phyloP scores from a whole-genome alignment of 257 asterid genomes.

The Petunia secreta region DNA sequence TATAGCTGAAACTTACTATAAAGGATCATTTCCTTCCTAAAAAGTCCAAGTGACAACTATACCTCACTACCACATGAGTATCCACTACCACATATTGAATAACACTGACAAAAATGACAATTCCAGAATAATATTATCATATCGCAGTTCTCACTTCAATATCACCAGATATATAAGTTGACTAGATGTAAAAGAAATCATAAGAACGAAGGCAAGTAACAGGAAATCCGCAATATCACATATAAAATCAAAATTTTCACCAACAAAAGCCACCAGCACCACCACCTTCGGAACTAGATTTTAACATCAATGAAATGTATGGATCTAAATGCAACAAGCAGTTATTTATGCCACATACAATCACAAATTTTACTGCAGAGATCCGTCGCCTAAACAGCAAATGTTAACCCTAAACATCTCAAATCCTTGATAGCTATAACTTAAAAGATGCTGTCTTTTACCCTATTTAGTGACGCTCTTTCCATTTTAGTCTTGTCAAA shows the following conservation, averaged over 20 bases:
- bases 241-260: neutral
- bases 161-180: neutral
- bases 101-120: neutral
- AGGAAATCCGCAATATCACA: neutral
- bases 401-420: neutral
- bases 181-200: neutral
- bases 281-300: neutral
- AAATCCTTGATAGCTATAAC: neutral
- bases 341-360: neutral
- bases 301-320: neutral
- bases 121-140: neutral
- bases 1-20: neutral
- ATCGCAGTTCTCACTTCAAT: neutral
- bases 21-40: slow-evolving; percentile 6
- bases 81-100: neutral
- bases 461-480: too few species aligned
- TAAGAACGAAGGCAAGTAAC: neutral
- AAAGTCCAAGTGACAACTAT: neutral
- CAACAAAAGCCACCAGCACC: neutral
- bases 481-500: too few species aligned
- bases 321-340: neutral
- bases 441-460: too few species aligned
- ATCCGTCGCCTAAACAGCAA: neutral
- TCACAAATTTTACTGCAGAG: neutral
- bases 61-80: neutral